phyloP scores from a whole-genome alignment of 805 yeast genomes.

The Metschnikowia lachancei region DNA sequence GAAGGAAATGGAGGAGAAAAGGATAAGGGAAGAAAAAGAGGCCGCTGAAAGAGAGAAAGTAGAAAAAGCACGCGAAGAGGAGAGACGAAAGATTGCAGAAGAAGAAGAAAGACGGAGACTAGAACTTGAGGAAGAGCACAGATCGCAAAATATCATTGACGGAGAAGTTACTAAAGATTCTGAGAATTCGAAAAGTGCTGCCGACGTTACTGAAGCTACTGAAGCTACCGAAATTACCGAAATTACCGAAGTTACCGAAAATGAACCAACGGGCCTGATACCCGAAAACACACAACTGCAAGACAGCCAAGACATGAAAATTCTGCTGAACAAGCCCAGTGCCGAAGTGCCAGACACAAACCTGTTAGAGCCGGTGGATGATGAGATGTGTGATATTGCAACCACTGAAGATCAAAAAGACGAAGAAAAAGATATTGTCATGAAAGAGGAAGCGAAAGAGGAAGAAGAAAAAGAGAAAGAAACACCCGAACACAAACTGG shows the following conservation, averaged over 20 bases:
- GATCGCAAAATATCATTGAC: constrained; percentile 1
- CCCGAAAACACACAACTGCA: neutral
- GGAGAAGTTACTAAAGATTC: constrained; percentile 8
- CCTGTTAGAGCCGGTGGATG: neutral
- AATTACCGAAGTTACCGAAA: neutral
- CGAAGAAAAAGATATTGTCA: neutral
- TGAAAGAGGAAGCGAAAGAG: neutral
- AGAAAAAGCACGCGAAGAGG: constrained; percentile 8
- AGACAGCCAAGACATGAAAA: neutral
- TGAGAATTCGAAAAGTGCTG: constrained; percentile 1
- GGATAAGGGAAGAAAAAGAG: constrained; percentile 22
- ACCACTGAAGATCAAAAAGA: neutral
- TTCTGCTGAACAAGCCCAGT: neutral
- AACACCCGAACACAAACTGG: no score
- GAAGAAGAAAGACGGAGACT: constrained; percentile 8
- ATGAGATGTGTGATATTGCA: neutral
- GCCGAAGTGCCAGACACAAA: neutral
- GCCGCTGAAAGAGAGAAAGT: constrained; percentile 17
- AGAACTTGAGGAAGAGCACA: constrained; percentile 9
- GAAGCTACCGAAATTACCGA: constrained; percentile 9
- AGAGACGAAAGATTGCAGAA: constrained; percentile 10
- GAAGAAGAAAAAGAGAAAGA: neutral
- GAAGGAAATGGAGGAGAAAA: constrained; percentile 25
- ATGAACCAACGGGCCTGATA: neutral
- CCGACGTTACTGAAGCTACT: constrained; percentile 1